Conservation (phyloP, 192 early-diverging fungal species). For the Geranomyces variabilis region DNA sequence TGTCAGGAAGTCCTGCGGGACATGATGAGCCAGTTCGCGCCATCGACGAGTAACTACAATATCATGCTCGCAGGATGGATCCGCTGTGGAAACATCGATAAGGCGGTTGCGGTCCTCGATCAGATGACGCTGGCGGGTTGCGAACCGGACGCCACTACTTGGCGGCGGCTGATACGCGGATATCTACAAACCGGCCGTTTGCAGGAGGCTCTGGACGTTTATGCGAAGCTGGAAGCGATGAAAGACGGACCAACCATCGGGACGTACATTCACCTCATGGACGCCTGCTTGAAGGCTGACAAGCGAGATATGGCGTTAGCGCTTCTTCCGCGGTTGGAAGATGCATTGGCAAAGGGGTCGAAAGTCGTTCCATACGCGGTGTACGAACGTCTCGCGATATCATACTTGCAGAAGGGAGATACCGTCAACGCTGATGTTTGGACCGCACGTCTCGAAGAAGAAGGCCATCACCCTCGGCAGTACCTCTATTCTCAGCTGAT, state of each 20-base stretch:
- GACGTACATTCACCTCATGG: slow-evolving; percentile 19
- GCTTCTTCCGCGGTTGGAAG: background rate
- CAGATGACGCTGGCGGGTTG: slow-evolving; percentile 22
- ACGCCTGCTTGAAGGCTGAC: background rate
- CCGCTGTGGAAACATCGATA: background rate
- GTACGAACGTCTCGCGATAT: slow-evolving; percentile 14
- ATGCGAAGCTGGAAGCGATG: background rate
- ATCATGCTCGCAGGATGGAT: slow-evolving; percentile 23
- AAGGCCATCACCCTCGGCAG: background rate
- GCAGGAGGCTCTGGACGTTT: slow-evolving; percentile 20
- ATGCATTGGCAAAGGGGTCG: background rate
- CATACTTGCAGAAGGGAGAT: slow-evolving; percentile 8
- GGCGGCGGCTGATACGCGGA: slow-evolving; percentile 11
- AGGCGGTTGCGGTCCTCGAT: slow-evolving; percentile 9
- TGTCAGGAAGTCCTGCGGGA: slow-evolving; percentile 23
- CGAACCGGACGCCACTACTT: slow-evolving; percentile 10
- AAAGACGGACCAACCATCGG: slow-evolving; percentile 2
- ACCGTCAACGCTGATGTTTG: background rate
- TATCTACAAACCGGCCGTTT: background rate
- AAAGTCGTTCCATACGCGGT: slow-evolving; percentile 1
- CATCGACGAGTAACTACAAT: slow-evolving; percentile 25
- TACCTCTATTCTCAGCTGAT: slow-evolving; percentile 29
- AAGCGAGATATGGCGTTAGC: background rate
- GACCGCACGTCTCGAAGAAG: slow-evolving; percentile 10
- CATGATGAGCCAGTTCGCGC: slow-evolving; percentile 23